Conservation (phyloP, 1,284 basidiomycete genomes). For the Tilletia setariae region DNA sequence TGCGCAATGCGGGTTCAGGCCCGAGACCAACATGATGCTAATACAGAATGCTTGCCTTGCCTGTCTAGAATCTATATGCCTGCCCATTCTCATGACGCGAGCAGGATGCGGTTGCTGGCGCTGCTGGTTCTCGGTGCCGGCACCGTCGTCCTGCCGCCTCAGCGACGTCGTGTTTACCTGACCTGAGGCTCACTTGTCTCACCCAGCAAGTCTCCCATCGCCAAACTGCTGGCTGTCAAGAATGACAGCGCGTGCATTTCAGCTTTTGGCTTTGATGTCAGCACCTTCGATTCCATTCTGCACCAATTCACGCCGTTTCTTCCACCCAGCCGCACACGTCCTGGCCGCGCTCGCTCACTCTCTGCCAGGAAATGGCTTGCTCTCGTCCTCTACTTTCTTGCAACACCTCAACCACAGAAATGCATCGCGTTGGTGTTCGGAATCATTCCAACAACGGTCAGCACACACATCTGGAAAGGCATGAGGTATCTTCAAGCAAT, state of each 20-base stretch:
- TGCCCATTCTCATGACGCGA: neutral
- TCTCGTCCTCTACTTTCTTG: neutral
- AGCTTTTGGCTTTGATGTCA: neutral
- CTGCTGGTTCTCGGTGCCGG: neutral
- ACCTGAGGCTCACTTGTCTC: neutral
- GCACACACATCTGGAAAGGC: neutral
- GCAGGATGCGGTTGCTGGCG: neutral
- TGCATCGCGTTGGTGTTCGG: neutral
- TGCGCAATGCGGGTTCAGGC: too few species aligned
- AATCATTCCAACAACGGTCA: neutral
- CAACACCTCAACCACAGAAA: neutral
- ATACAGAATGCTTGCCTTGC: neutral
- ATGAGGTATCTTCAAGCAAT: neutral
- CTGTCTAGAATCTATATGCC: neutral
- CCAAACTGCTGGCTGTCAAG: neutral
- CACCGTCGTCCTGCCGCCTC: neutral
- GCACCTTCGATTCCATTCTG: neutral
- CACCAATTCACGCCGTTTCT: neutral
- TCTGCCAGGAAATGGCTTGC: neutral
- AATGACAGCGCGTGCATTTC: neutral
- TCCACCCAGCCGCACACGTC: too few species aligned
- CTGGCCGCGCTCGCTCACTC: neutral
- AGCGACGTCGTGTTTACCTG: neutral
- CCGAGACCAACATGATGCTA: neutral
- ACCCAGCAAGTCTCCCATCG: neutral